phyloP scores from a whole-genome alignment of 345 rosid species.

The Ceriops zippeliana region DNA sequence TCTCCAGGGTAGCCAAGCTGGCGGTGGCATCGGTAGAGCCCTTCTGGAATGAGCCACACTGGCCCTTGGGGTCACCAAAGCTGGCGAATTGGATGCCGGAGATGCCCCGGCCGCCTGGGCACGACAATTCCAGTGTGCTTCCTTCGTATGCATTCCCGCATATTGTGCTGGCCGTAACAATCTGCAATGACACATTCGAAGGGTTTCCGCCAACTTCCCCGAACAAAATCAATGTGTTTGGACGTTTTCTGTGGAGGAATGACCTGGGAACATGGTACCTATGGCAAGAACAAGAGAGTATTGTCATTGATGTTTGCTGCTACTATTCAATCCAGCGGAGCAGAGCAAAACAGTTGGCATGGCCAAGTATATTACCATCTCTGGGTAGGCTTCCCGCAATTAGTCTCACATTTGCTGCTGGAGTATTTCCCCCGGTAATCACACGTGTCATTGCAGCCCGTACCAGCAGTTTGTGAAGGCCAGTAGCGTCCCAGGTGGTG shows the following conservation, averaged over 20 bases:
- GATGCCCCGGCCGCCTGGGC: conserved; percentile 1
- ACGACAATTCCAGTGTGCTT: conserved; percentile 15
- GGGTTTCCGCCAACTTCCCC: conserved; percentile 17
- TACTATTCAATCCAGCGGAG: too few relatives aligned
- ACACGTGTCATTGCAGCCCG: background rate
- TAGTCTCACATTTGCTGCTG: background rate
- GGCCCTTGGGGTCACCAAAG: conserved; percentile 15
- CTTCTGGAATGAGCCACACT: conserved; percentile 3
- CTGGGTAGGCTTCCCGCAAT: conserved; percentile 11
- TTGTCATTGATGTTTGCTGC: too few relatives aligned
- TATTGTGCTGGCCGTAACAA: background rate
- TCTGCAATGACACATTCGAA: conserved; percentile 4
- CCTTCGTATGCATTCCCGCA: conserved; percentile 7
- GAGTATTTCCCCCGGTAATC: background rate
- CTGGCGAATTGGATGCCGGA: conserved; percentile 12
- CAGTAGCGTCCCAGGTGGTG: conserved; percentile 6
- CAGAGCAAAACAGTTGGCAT: too few relatives aligned
- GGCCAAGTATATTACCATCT: conserved; percentile 2
- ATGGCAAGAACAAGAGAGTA: background rate
- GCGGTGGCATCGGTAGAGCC: background rate
- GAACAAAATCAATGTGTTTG: conserved; percentile 11
- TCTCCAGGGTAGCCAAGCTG: background rate
- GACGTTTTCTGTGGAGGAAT: background rate
- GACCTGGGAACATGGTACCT: conserved; percentile 26
- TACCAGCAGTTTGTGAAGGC: conserved; percentile 5